A percentile compares a stretch with the other conserved stretches of the same genome.
Evolutionary conservation across 2,329 filamentous ascomycete genomes (phyloP).

Genomic region (Beauveria brongniartii): DNA sequence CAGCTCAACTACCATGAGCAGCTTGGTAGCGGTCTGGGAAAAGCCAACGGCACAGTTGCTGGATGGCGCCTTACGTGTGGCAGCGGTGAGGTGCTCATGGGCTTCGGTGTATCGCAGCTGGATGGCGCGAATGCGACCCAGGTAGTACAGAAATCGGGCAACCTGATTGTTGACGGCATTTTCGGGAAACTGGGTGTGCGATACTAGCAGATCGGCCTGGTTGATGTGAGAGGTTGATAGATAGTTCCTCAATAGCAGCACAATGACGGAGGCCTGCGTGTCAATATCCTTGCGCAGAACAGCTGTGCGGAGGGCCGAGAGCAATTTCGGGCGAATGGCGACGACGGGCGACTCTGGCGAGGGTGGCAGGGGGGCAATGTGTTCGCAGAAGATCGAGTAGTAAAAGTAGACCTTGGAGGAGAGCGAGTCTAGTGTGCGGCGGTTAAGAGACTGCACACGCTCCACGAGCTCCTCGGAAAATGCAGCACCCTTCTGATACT

Average conservation of each 20-base stretch:
- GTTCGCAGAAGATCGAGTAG: slow-evolving; percentile 91
- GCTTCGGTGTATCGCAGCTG: slow-evolving; percentile 96
- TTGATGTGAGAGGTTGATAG: slow-evolving; percentile 92
- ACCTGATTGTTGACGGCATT: slow-evolving; percentile 97
- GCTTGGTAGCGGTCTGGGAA: slow-evolving; percentile 90
- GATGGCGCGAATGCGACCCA: slow-evolving; percentile 91
- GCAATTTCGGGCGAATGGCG: slow-evolving; percentile 73
- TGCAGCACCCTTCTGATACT: slow-evolving; percentile 68
- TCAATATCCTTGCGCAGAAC: slow-evolving; percentile 94
- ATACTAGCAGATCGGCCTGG: slow-evolving; percentile 91
- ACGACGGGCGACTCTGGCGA: slow-evolving; percentile 84
- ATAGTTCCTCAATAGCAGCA: slow-evolving; percentile 90
- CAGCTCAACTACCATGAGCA: slow-evolving; percentile 92
- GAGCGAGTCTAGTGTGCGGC: slow-evolving; percentile 86
- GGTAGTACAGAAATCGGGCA: slow-evolving; percentile 92
- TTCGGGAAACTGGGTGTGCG: slow-evolving; percentile 89
- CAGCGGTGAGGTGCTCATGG: slow-evolving; percentile 86
- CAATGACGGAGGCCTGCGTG: slow-evolving; percentile 94
- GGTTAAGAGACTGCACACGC: slow-evolving; percentile 81
- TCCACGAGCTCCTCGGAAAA: slow-evolving; percentile 81
- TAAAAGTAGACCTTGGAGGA: slow-evolving; percentile 98
- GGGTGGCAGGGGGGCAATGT: slow-evolving; percentile 77
- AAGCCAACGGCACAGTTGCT: slow-evolving; percentile 86
- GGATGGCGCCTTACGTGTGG: slow-evolving; percentile 89
- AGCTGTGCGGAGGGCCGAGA: slow-evolving; percentile 86